phyloP scores from a whole-genome alignment of 208 protist genomes.

The Kentomonas sorsogonicus region DNA sequence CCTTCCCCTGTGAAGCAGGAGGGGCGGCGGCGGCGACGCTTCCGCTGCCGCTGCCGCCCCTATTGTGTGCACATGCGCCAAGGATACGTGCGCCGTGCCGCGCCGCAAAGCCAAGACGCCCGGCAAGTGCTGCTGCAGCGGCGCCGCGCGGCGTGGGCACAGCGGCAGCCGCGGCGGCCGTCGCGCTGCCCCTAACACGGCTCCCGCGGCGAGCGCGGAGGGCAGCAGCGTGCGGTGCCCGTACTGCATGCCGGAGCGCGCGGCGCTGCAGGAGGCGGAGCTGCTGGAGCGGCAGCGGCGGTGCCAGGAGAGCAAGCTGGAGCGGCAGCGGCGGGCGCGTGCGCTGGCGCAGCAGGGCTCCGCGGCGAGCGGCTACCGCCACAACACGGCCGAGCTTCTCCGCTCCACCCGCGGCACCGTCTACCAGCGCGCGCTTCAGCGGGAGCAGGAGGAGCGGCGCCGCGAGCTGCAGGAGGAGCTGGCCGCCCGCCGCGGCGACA shows the following conservation, averaged over 20 bases:
- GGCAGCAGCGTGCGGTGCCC: conserved; percentile 24
- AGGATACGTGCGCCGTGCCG: conserved; percentile 13
- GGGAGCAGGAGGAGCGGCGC: conserved; percentile 50
- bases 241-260: conserved; percentile 65
- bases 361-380: conserved; percentile 14
- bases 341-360: conserved; percentile 13
- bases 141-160: not conserved
- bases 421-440: conserved; percentile 38
- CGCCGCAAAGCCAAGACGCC: not conserved
- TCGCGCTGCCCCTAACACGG: not conserved
- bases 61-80: conserved; percentile 18
- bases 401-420: conserved; percentile 37
- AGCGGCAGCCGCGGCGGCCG: not conserved
- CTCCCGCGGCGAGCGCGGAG: not conserved
- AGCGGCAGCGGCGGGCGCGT: conserved; percentile 22
- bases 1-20: too few relatives aligned
- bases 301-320: conserved; percentile 29
- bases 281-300: conserved; percentile 41
- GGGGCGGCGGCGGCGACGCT: not conserved
- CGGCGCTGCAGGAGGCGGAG: conserved; percentile 49
- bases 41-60: conserved; percentile 7
- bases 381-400: conserved; percentile 69
- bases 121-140: conserved; percentile 38
- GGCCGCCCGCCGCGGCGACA: conserved; percentile 35
- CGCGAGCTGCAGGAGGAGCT: conserved; percentile 65